Evolutionary conservation across 352 stramenopile genomes (phyloP), one percentile per base, ranked within the genome.

Genomic region (Phytophthora colocasiae): DNA sequence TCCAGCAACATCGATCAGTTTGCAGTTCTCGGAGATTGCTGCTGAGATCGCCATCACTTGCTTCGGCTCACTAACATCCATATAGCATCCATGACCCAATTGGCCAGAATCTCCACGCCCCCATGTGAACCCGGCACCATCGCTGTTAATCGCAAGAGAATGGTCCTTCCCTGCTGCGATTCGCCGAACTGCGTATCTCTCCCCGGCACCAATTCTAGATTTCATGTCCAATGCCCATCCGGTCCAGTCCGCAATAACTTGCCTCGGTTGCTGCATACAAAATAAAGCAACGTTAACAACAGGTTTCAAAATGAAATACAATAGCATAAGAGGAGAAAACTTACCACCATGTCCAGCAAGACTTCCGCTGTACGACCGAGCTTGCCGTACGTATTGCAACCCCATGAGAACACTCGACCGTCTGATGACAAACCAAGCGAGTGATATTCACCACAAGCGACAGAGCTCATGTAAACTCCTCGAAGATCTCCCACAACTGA

Each of bases 371-470:
- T 31, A 15, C 83, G 71, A 17, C 86, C 86, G 7, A 94, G 79
- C 49, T 94, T 78, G 2, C 65, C 71, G 29, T 81, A 92, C 47
- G 81, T 81, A 60, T 88, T 89, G 70, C 84, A 87, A 9, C 86
- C 86, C 86, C 83, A 94, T 3, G 83, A 89, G 38, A 82, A 94
- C 2, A 92, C 75, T 8, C 69, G 55, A 7, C 86, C 83, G 24
- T 80, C 67, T 2, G 86, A 89, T 34, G 82, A 86, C 6, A 94
- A 46, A 6, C 59, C 80, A 19, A 94, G 68, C 19, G 86, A 92
- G 64, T 94, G 86, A 48, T 89, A 88, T 45, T 91, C 86, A 6
- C 86, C 83, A 47, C 83, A 92, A 7, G 84, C 81, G 6, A 94
- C 81, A 27, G 67, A 55, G 34, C 71, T 81, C 64, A 92, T 75